Base-by-base conservation (phyloP, 495 filamentous ascomycete species). In the Penicillium verhagenii region DNA sequence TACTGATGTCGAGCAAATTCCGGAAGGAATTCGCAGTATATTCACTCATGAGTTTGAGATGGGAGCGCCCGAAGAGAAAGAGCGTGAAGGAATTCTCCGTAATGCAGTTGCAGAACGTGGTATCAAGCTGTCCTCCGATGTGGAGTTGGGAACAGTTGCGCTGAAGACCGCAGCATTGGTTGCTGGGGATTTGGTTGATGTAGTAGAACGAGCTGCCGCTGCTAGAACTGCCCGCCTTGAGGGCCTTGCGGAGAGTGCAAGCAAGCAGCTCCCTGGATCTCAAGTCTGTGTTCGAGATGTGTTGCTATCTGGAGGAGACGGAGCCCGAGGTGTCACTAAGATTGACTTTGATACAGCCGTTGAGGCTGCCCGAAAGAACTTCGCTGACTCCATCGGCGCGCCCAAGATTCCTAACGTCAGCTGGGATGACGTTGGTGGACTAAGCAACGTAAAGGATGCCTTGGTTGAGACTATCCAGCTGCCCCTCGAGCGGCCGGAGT, bases 41-140 rank as follows among this genome's bases (percentile, higher is more conserved):
- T 97, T 98, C 70, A 96, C 90, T 0, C 95, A 98, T 54, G 94
- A 98, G 70, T 82, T 98, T 45, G 95, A 97, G 69, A 88, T 97
- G 79, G 82, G 77, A 51, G 95, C 94, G 0, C 94, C 94, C 0
- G 92, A 97, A 62, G 94, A 98, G 66, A 86, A 84, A 16, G 95
- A 97, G 66, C 79, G 94, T 66, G 91, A 96, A 73, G 92, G 89
- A 11, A 89, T 96, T 35, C 72, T 98, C 4, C 78, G 80, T 20
- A 84, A 85, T 56, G 87, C 96, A 25, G 78, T 97, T 29, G 81
- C 87, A 42, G 86, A 91, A 46, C 80, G 85, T 29, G 84, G 87
- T 23, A 77, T 96, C 20, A 79, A 80, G 18, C 70, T 96, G 1
- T 86, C 89, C 2, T 78, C 84, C 0, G 88, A 95, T 57, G 92